Conservation (phyloP, 2,329 filamentous ascomycete genomes). For the Verticillium albo-atrum region DNA sequence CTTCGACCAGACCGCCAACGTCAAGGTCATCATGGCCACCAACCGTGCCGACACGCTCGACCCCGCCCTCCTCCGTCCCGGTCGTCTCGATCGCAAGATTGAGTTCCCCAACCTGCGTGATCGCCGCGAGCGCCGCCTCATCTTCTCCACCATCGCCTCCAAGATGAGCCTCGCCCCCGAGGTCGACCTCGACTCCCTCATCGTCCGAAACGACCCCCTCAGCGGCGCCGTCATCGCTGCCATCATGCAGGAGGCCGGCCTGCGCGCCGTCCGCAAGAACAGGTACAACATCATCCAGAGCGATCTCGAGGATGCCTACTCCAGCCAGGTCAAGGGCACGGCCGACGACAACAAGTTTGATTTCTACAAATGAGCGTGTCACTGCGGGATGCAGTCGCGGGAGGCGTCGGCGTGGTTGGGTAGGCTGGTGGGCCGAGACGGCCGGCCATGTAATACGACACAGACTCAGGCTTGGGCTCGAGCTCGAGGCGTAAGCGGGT, state of each 20-base stretch:
- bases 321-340: slow-evolving; percentile 85
- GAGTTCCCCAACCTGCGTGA: slow-evolving; percentile 96
- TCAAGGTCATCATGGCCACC: slow-evolving; percentile 99
- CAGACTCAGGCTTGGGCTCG: not conserved
- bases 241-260: slow-evolving; percentile 97
- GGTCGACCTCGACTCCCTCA: slow-evolving; percentile 92
- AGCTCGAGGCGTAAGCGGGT: not conserved
- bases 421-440: not conserved
- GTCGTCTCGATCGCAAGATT: slow-evolving; percentile 95
- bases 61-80: slow-evolving; percentile 87
- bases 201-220: slow-evolving; percentile 92
- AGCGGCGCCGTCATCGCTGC: slow-evolving; percentile 95
- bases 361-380: slow-evolving; percentile 70
- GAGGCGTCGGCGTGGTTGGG: not conserved
- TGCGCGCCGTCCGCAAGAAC: slow-evolving; percentile 94
- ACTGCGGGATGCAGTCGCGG: not conserved
- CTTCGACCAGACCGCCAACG: slow-evolving; percentile 97
- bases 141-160: slow-evolving; percentile 92
- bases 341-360: slow-evolving; percentile 73
- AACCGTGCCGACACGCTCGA: slow-evolving; percentile 97
- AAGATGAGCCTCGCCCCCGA: slow-evolving; percentile 98
- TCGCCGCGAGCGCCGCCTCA: slow-evolving; percentile 88
- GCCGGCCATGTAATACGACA: not conserved
- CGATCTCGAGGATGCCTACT: slow-evolving; percentile 95
- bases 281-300: slow-evolving; percentile 98